Conservation (phyloP, 2,329 filamentous ascomycete genomes). For the Microcera coccophila region DNA sequence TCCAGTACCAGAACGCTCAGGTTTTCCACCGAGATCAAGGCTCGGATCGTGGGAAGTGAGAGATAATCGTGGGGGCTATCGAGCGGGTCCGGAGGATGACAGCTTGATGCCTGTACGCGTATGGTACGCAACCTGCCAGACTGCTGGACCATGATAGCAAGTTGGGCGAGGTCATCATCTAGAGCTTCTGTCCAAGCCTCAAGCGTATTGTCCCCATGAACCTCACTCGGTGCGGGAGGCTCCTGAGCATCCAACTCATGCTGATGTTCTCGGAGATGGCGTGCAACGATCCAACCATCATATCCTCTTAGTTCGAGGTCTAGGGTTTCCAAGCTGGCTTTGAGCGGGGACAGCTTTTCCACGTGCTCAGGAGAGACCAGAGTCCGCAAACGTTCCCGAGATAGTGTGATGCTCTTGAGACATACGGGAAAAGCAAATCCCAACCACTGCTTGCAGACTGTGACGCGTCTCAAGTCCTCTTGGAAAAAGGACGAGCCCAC, state of each 20-base stretch:
- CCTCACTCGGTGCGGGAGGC: neutral
- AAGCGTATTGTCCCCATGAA: neutral
- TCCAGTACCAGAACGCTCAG: constrained; percentile 13
- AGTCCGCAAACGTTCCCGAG: constrained; percentile 5
- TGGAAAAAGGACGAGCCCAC: constrained; percentile 16
- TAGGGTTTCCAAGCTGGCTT: constrained; percentile 10
- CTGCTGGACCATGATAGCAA: constrained; percentile 9
- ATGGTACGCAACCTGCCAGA: constrained; percentile 9
- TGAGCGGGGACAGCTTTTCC: constrained; percentile 1
- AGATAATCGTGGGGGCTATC: constrained; percentile 10
- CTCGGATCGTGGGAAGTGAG: constrained; percentile 10
- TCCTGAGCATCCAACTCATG: neutral
- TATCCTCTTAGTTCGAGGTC: constrained; percentile 6
- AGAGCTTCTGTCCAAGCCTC: constrained; percentile 5
- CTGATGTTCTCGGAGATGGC: neutral
- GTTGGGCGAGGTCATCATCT: constrained; percentile 10
- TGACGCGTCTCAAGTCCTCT: constrained; percentile 13
- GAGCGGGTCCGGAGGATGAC: too few species aligned
- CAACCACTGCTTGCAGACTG: constrained; percentile 19
- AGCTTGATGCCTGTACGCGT: constrained; percentile 7
- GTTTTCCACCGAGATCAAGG: constrained; percentile 13
- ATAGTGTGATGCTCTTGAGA: constrained; percentile 8
- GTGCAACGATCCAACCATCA: neutral
- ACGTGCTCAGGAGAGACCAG: constrained; percentile 1
- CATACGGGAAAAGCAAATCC: constrained; percentile 13